A percentile compares a stretch with the other conserved stretches of the same genome.
These are phyloP conservation scores for Leccinum obscurum DNA, from an alignment of 768 basidiomycete species.

Conservation along the genomic window DNA sequence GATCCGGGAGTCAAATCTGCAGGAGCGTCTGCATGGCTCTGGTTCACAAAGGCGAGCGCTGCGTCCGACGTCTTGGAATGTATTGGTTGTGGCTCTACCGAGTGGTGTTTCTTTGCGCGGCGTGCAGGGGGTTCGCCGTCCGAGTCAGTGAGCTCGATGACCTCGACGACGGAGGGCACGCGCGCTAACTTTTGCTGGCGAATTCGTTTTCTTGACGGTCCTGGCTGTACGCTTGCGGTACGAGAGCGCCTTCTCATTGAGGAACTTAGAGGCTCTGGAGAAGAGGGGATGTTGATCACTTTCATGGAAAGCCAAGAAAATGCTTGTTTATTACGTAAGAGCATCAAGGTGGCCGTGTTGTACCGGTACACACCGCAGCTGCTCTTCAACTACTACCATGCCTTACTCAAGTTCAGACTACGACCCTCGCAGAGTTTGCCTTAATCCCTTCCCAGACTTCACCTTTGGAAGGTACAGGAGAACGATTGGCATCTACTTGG, in stretches of 20 bases:
- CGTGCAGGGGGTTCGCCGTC: slow-evolving; percentile 36
- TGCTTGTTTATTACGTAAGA: slow-evolving; percentile 23
- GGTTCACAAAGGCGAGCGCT: slow-evolving; percentile 12
- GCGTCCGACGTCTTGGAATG: slow-evolving; percentile 4
- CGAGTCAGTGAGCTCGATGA: slow-evolving; percentile 56
- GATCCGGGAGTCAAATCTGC: slow-evolving; percentile 13
- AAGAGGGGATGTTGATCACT: slow-evolving; percentile 27
- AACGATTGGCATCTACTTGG: slow-evolving; percentile 84
- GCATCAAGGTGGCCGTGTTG: background rate
- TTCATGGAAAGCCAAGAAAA: no score
- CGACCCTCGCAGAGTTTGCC: slow-evolving; percentile 84
- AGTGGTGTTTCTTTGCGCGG: background rate
- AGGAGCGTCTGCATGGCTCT: slow-evolving; percentile 10
- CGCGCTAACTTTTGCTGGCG: slow-evolving; percentile 2
- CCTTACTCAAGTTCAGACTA: slow-evolving; percentile 72
- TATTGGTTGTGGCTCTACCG: slow-evolving; percentile 7
- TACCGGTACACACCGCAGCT: background rate
- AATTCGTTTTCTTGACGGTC: slow-evolving; percentile 17
- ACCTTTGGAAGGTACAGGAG: slow-evolving; percentile 76
- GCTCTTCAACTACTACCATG: slow-evolving; percentile 5
- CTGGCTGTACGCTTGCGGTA: slow-evolving; percentile 22
- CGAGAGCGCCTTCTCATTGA: slow-evolving; percentile 17
- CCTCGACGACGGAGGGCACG: slow-evolving; percentile 21
- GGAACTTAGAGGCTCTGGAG: slow-evolving; percentile 20
- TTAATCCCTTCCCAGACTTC: slow-evolving; percentile 82